These are phyloP conservation scores for Jackrogersella multiformis DNA, from an alignment of 495 filamentous ascomycete genomes.

Conservation along the genomic window DNA sequence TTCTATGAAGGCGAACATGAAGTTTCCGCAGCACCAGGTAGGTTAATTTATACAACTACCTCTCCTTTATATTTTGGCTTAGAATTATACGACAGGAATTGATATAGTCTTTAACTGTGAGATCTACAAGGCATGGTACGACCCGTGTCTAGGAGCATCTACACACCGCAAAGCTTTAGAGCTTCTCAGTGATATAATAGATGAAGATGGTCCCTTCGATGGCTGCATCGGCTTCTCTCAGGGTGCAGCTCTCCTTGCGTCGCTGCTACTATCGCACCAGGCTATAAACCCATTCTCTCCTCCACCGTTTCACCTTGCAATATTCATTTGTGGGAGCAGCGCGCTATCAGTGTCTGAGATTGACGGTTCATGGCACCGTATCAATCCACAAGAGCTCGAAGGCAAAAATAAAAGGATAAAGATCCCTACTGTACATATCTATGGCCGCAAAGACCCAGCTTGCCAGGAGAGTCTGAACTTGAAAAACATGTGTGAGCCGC, in stretches of 20 bases:
- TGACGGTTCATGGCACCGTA: background rate
- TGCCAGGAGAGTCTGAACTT: conserved; percentile 5
- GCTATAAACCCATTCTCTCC: background rate
- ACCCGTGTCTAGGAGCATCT: background rate
- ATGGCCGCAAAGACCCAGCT: background rate
- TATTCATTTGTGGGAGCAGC: conserved; percentile 1
- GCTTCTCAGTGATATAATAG: background rate
- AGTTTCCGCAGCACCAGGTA: conserved; percentile 1
- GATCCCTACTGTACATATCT: background rate
- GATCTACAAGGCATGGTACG: conserved; percentile 4
- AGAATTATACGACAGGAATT: background rate
- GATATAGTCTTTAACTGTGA: background rate
- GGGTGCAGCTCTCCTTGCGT: background rate
- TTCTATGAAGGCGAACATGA: conserved; percentile 3
- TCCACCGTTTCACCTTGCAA: background rate
- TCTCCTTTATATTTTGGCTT: background rate
- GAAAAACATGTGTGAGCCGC: background rate
- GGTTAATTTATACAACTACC: background rate
- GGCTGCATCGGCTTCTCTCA: conserved; percentile 3
- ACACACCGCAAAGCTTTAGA: background rate
- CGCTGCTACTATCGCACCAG: background rate
- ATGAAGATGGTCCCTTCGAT: background rate
- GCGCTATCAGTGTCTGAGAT: background rate
- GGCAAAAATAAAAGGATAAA: background rate
- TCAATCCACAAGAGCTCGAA: background rate